Evolutionary conservation across 768 basidiomycete species (phyloP).

Genomic region (Pisolithus marmoratus): DNA sequence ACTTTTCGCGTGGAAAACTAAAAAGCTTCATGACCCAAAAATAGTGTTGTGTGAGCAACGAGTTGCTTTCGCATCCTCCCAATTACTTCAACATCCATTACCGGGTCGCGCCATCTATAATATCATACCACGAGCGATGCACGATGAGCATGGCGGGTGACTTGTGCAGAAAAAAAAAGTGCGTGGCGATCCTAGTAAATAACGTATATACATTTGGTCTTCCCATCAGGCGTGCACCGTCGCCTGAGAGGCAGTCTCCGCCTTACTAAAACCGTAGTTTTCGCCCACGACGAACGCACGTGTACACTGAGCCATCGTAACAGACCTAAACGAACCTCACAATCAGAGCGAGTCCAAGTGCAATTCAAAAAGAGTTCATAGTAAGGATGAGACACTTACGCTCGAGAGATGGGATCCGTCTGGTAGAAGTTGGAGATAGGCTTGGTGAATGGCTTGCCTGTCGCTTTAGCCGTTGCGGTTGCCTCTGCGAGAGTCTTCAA

Average conservation of each 20-base stretch:
- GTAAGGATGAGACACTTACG: constrained; percentile 46
- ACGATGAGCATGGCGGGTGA: no score
- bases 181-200: no score
- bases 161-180: no score
- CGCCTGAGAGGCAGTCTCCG: constrained; percentile 38
- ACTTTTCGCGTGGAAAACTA: no score
- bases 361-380: neutral
- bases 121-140: no score
- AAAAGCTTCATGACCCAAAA: no score
- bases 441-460: constrained; percentile 61
- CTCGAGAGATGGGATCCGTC: constrained; percentile 92
- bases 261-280: constrained; percentile 49
- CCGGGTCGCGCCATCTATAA: no score
- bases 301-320: constrained; percentile 94
- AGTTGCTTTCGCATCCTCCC: no score
- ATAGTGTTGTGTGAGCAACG: no score
- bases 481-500: constrained; percentile 50
- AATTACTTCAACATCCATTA: no score
- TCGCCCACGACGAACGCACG: constrained; percentile 79
- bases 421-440: constrained; percentile 93
- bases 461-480: constrained; percentile 50
- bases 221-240: constrained; percentile 36
- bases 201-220: neutral
- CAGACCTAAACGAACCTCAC: constrained; percentile 47
- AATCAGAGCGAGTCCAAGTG: constrained; percentile 1